Base-by-base conservation (phyloP, 345 rosid species). In the Gossypium australe region DNA sequence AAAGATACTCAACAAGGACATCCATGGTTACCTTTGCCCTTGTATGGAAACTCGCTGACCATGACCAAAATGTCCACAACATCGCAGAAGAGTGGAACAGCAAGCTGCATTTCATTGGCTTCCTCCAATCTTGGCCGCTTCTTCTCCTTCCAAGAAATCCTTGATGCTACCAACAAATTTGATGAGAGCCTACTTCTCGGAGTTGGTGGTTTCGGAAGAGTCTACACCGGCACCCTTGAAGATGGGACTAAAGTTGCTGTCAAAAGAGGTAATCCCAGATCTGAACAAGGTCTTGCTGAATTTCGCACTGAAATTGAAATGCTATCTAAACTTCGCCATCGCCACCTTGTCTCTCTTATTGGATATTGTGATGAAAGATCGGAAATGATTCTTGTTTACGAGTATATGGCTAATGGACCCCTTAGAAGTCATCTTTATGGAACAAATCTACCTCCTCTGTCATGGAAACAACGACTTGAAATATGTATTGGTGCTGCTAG, bases 351-450 rank as follows among this genome's bases (percentile, higher is more conserved):
- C 70, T 96, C 99, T 64, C 92, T 96, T n/a, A 91, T 96, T 58
- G 99, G 98, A 24, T 89, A 96, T 74, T 96, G 97, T 61, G 99
- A 96, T 69, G 99, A 96, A 79, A 86, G 94, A 44, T 93, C 93
- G 0, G 99, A 96, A 80, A 96, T 96, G 99, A 79, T 95, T 67
- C 91, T 95, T 11, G 97, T 95, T 22, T 95, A 95, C 8, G 99
- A 95, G 76, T 93, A 86, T 84, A 95, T 95, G 99, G 98, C 99
- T 22, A 90, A 95, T 80, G 99, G 99, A 77, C 98, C 99, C 12
- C 84, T 95, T 48, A 87, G 99, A 82, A 91, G 96, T 80, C 99
- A 95, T 81, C 86, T 95, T 67, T 95, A 95, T 64, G 98, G 98
- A 75, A 85, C 97, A n/a, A 89, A 91, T 80, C 88, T 91, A 22